phyloP scores from a whole-genome alignment of 108 stramenopile genomes.

The Asterionellopsis glacialis region DNA sequence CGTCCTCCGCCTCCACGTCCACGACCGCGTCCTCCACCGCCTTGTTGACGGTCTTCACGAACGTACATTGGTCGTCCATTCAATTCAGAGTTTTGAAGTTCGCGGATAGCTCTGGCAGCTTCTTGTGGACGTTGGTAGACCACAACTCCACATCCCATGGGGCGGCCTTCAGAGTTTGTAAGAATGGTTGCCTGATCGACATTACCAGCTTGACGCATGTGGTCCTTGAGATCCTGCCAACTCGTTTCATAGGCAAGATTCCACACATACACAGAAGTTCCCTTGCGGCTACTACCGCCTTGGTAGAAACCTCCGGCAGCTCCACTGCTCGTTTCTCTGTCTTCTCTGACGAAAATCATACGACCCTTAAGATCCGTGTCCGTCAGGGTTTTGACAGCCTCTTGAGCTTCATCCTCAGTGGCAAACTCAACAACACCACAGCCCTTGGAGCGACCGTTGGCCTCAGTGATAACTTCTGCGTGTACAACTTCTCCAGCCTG shows the following conservation, averaged over 20 bases:
- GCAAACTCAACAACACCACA: conserved; percentile 91
- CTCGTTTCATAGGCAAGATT: conserved; percentile 77
- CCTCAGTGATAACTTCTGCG: conserved; percentile 83
- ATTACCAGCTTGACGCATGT: conserved; percentile 88
- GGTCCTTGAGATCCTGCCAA: conserved; percentile 91
- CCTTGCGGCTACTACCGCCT: conserved; percentile 22
- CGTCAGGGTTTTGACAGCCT: conserved; percentile 69
- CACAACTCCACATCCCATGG: conserved; percentile 92
- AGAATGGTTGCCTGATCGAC: conserved; percentile 88
- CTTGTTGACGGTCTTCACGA: conserved; percentile 81
- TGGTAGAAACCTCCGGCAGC: conserved; percentile 12
- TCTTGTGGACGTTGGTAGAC: conserved; percentile 85
- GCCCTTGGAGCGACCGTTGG: conserved; percentile 86
- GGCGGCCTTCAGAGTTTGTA: conserved; percentile 68
- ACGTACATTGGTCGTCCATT: conserved; percentile 81
- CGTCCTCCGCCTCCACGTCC: conserved; percentile 27
- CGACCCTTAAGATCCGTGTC: conserved; percentile 79
- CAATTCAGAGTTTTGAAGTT: conserved; percentile 75
- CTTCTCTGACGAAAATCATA: conserved; percentile 80
- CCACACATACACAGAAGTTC: conserved; percentile 74
- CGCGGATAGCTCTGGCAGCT: conserved; percentile 81
- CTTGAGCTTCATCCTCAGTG: conserved; percentile 66
- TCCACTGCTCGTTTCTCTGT: conserved; percentile 49
- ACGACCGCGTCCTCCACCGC: conserved; percentile 33
- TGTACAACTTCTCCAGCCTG: conserved; percentile 72